Base-by-base conservation (phyloP, 2,329 filamentous ascomycete species). In the Trichoderma brevicompactum region DNA sequence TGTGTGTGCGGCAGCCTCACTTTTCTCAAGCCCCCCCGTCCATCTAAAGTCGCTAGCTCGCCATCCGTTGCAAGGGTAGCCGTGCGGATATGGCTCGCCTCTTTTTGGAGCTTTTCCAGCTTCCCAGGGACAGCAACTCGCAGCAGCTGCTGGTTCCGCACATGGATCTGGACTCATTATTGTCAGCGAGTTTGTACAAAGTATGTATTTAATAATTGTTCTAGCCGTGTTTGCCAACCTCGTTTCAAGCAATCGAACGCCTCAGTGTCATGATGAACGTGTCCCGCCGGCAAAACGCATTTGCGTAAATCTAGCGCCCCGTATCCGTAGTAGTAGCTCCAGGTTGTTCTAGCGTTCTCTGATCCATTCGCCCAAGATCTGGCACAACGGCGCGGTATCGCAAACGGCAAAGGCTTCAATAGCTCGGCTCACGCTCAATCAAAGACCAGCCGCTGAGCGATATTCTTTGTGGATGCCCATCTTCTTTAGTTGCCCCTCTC, bases 391-490 rank as follows among this genome's bases (percentile, higher is more conserved):
- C 23, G 58, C 63, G 63, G 58, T 62, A n/a, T 59, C 54, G 53
- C 28, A 65, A 65, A 52, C 53, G 63, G 63, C 40, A 59, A 65
- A 41, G 63, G 41, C 60, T 55, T 44, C 48, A 43, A 61, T 61
- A 23, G 58, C 38, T 62, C 56, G 36, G 17, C 17, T 12, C 44
- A 5, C 2, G 17, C 13, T 41, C 19, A 52, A 43, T 62, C 58
- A 52, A 52, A 56, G 23, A 44, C n/a, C 19, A 38, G 23, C 48
- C 38, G 48, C 48, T 43, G 58, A 43, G 46, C 23, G 46, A 61
- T 52, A 61, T 61, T 52, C 46, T 19, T 23, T 34, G 48, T 44
- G 23, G 58, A 61, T 34, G 23, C 23, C 23, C 23, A 28, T 28
- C 23, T 28, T 28, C 23, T 28, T 28, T 28, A 28, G 23, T 5